phyloP scores from a whole-genome alignment of 805 yeast genomes.

The Candida qinlingensis region DNA sequence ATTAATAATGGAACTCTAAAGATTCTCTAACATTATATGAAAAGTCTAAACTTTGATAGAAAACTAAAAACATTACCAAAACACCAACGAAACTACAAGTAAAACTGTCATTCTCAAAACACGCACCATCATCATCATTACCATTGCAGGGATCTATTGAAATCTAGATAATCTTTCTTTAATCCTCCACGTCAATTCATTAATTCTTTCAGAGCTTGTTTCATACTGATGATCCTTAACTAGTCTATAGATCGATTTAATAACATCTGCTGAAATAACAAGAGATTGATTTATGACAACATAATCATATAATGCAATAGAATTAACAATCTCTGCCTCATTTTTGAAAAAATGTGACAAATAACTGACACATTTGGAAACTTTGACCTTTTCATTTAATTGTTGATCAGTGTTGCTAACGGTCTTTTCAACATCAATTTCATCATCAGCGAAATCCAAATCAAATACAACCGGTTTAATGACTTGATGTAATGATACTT shows the following conservation, averaged over 20 bases:
- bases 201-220: slow-evolving; percentile 1
- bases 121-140: too few relatives aligned
- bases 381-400: slow-evolving; percentile 15
- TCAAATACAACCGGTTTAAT: slow-evolving; percentile 18
- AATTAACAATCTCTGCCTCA: slow-evolving; percentile 33
- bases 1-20: too few relatives aligned
- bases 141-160: neutral
- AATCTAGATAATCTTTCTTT: slow-evolving; percentile 9
- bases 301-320: slow-evolving; percentile 27
- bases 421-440: slow-evolving; percentile 10
- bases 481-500: slow-evolving; percentile 1
- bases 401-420: slow-evolving; percentile 12
- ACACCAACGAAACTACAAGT: too few relatives aligned
- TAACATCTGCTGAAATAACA: slow-evolving; percentile 2
- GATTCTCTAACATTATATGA: neutral
- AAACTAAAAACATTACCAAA: too few relatives aligned
- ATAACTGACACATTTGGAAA: slow-evolving; percentile 21
- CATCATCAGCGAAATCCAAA: slow-evolving; percentile 14
- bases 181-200: slow-evolving; percentile 7
- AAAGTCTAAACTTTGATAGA: neutral
- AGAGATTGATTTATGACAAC: slow-evolving; percentile 2
- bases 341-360: slow-evolving; percentile 19
- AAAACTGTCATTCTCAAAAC: too few relatives aligned
- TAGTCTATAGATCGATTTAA: slow-evolving; percentile 6
- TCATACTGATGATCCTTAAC: slow-evolving; percentile 8